Percentiles rank a stretch among this genome's conserved stretches.
These are phyloP conservation scores for Xylaria intraflava DNA, from an alignment of 495 filamentous ascomycete species.

Conservation along the genomic window DNA sequence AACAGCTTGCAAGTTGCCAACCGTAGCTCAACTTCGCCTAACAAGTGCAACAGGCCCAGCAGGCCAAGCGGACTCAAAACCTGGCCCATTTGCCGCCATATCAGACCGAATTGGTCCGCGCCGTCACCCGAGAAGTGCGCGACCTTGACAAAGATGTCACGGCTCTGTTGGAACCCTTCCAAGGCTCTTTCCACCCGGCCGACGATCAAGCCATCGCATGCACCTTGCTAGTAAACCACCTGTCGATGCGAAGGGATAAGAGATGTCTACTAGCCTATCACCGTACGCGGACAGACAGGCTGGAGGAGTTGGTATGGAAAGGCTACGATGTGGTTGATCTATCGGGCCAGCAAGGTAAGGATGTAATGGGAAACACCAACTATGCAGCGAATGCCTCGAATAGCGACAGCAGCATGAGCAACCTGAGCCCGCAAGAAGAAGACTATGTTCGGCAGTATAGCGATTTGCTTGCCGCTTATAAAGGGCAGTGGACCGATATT, in stretches of 20 bases:
- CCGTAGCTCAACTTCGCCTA: conserved; percentile 15
- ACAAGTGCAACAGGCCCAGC: conserved; percentile 64
- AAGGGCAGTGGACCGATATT: conserved; percentile 98
- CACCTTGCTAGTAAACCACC: conserved; percentile 83
- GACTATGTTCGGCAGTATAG: conserved; percentile 89
- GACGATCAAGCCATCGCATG: conserved; percentile 79
- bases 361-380: conserved; percentile 21
- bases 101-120: conserved; percentile 84
- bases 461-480: conserved; percentile 90
- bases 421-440: conserved; percentile 92
- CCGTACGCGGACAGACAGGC: conserved; percentile 76
- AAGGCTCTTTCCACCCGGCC: conserved; percentile 77
- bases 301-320: conserved; percentile 91
- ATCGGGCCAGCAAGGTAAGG: conserved; percentile 33
- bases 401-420: conserved; percentile 53
- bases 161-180: conserved; percentile 71
- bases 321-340: conserved; percentile 68
- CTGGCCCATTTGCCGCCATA: conserved; percentile 85
- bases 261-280: conserved; percentile 94
- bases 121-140: conserved; percentile 83
- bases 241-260: conserved; percentile 94
- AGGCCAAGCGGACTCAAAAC: conserved; percentile 92
- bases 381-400: conserved; percentile 26
- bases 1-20: neutral
- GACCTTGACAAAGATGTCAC: conserved; percentile 89